Conservation (phyloP, 2,329 filamentous ascomycete species). For the Plectosphaerella cucumerina region DNA sequence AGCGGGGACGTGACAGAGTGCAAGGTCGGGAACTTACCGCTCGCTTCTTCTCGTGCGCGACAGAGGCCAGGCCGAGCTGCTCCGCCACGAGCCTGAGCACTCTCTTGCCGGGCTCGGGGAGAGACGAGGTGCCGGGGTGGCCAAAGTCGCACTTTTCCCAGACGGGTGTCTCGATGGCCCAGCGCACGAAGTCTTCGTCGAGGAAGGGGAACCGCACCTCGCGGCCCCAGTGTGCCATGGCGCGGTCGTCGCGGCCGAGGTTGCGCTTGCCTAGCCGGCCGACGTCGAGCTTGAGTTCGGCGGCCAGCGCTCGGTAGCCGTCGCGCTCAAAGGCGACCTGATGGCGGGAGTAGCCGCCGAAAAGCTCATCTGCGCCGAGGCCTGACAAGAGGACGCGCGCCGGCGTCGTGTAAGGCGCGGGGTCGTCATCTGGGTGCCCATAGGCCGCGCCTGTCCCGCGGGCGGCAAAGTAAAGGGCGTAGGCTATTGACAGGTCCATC, state of each 20-base stretch:
- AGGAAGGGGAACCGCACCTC: constrained; percentile 90
- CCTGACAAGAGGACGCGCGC: constrained; percentile 87
- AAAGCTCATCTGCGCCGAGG: constrained; percentile 91
- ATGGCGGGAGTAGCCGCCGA: constrained; percentile 88
- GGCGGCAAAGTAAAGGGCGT: constrained; percentile 91
- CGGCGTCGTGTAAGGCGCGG: constrained; percentile 55
- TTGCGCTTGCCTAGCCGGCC: constrained; percentile 87
- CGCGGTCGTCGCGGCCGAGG: constrained; percentile 86
- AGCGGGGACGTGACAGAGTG: too few species aligned
- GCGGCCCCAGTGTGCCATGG: constrained; percentile 82
- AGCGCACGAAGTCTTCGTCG: constrained; percentile 80
- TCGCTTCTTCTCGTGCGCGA: constrained; percentile 86
- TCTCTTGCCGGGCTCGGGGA: constrained; percentile 75
- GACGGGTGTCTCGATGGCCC: constrained; percentile 70
- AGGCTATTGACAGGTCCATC: constrained; percentile 95
- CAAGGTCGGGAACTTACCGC: constrained; percentile 52
- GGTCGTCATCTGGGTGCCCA: constrained; percentile 17
- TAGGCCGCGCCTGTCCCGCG: constrained; percentile 59
- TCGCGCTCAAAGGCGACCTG: constrained; percentile 66
- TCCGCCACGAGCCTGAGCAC: constrained; percentile 73
- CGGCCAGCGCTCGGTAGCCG: constrained; percentile 67
- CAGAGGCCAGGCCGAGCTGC: constrained; percentile 64
- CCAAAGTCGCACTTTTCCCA: constrained; percentile 85
- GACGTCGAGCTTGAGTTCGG: constrained; percentile 84
- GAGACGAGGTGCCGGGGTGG: constrained; percentile 13